Percentiles rank a stretch among this genome's conserved stretches.
Conservation (phyloP, 371 early-diverging fungal genomes). For the Lichtheimia ramosa region DNA sequence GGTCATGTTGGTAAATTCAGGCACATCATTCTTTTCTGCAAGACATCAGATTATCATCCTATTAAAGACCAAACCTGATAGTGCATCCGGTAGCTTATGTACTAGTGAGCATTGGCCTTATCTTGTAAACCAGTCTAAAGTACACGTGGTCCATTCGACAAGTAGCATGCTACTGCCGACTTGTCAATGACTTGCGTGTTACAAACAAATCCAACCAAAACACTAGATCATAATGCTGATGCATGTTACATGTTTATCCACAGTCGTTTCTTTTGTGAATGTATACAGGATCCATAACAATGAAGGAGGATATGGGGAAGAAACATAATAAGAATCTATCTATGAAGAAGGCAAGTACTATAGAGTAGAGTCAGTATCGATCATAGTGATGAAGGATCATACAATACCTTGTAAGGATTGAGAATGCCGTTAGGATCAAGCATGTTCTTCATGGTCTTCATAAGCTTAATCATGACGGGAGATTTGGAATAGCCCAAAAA, state of each 20-base stretch:
- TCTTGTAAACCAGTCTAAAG: too few relatives aligned
- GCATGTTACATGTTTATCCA: too few relatives aligned
- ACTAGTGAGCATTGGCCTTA: too few relatives aligned
- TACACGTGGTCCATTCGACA: too few relatives aligned
- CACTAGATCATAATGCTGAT: neutral
- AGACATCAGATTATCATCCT: too few relatives aligned
- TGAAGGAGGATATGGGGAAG: neutral
- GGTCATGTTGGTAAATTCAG: too few relatives aligned
- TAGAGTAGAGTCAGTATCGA: neutral
- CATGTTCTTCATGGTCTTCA: slow-evolving; percentile 74
- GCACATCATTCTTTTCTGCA: too few relatives aligned
- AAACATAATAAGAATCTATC: slow-evolving; percentile 6
- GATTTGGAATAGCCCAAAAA: slow-evolving; percentile 69
- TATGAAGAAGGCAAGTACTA: slow-evolving; percentile 24
- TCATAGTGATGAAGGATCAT: neutral
- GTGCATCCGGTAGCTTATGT: too few relatives aligned
- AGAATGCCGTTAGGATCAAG: slow-evolving; percentile 85
- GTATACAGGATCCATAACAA: neutral
- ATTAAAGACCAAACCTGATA: too few relatives aligned
- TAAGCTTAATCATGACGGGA: slow-evolving; percentile 61
- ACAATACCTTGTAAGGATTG: slow-evolving; percentile 78
- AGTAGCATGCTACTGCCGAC: neutral
- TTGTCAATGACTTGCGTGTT: neutral
- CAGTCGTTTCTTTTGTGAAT: too few relatives aligned
- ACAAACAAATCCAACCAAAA: too few relatives aligned